phyloP scores from a whole-genome alignment of 805 yeast genomes.

The Cyberlindnera xylosilytica region DNA sequence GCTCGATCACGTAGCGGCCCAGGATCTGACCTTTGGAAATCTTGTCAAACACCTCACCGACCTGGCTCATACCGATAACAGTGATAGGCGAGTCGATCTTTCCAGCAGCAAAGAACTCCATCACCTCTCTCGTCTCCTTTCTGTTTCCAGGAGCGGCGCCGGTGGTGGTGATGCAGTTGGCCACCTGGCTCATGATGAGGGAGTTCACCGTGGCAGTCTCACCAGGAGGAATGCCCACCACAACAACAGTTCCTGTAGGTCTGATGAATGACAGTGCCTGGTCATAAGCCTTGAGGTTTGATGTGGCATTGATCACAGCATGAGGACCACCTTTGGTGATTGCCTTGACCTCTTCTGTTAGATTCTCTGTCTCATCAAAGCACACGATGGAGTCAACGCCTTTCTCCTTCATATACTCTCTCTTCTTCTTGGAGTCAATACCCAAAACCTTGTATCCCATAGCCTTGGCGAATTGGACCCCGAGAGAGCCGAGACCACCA shows the following conservation, averaged over 20 bases:
- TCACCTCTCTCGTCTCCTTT: constrained; percentile 43
- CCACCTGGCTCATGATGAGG: constrained; percentile 33
- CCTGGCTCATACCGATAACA: constrained; percentile 49
- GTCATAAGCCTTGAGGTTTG: constrained; percentile 54
- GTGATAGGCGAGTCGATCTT: constrained; percentile 56
- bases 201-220: constrained; percentile 52
- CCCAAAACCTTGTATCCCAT: constrained; percentile 67
- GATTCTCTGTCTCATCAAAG: constrained; percentile 48
- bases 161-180: constrained; percentile 37
- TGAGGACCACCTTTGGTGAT: constrained; percentile 61
- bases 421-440: constrained; percentile 62
- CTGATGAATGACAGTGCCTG: constrained; percentile 55
- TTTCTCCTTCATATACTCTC: constrained; percentile 40
- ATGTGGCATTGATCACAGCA: constrained; percentile 64
- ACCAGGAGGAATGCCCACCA: constrained; percentile 76
- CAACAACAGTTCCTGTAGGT: constrained; percentile 62
- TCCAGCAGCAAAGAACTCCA: constrained; percentile 63
- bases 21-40: constrained; percentile 59
- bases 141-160: constrained; percentile 75
- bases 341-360: constrained; percentile 27
- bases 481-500: constrained; percentile 71
- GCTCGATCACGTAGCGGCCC: constrained; percentile 61
- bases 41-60: constrained; percentile 45
- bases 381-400: constrained; percentile 60
- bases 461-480: constrained; percentile 66